Evolutionary conservation across 495 filamentous ascomycete genomes (phyloP).

Genomic region (Chaetomium cochliodes): DNA sequence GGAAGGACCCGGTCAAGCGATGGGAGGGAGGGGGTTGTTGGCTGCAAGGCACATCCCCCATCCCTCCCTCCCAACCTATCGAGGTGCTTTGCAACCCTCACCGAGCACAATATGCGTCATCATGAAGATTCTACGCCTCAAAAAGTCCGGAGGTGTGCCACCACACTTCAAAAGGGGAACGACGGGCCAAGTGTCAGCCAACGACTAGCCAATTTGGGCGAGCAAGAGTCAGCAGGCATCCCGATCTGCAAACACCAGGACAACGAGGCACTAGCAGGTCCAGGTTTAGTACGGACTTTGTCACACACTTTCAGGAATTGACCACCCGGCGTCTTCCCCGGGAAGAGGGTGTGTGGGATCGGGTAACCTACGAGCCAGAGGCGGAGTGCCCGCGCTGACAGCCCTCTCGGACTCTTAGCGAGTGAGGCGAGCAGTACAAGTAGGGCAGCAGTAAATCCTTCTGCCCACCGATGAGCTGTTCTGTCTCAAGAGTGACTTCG

Average conservation of each 20-base stretch:
- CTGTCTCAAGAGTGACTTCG: not conserved
- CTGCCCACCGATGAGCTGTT: not conserved
- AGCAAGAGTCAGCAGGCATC: not conserved
- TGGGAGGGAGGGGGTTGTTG: not conserved
- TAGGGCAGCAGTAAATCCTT: not conserved
- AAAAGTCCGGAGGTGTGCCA: not conserved
- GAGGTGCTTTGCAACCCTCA: not conserved
- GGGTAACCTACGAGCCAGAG: not conserved
- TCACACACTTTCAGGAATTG: not conserved
- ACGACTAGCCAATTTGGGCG: not conserved
- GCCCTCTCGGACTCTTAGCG: not conserved
- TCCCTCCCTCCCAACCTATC: not conserved
- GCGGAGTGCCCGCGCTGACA: not conserved
- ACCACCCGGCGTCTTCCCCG: not conserved
- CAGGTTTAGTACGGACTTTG: not conserved
- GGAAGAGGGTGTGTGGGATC: not conserved
- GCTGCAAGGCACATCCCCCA: not conserved
- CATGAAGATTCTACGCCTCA: not conserved
- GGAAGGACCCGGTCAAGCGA: too few relatives aligned
- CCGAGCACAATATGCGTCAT: not conserved
- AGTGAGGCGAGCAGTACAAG: slow-evolving; percentile 2
- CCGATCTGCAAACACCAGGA: not conserved
- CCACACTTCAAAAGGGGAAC: not conserved
- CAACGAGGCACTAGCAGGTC: not conserved
- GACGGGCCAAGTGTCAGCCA: not conserved